Evolutionary conservation across 2,329 filamentous ascomycete genomes (phyloP).

Genomic region (Colletotrichum endophyticum): DNA sequence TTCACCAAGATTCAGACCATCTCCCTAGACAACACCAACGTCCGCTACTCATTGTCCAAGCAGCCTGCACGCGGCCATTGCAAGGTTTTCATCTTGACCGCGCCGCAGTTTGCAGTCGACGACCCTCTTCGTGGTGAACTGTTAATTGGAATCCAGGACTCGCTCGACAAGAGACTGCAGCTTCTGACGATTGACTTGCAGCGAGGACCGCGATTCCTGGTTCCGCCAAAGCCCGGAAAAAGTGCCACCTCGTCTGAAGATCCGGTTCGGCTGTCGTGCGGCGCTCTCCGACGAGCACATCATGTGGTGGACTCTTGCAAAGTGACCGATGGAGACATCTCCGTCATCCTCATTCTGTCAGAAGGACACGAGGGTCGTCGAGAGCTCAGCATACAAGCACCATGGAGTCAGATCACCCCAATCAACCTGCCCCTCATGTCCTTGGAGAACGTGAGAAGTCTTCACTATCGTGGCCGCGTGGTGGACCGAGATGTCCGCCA

Average conservation of each 20-base stretch:
- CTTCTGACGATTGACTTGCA: constrained; percentile 65
- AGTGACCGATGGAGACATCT: constrained; percentile 68
- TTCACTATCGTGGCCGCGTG: constrained; percentile 60
- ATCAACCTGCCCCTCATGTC: constrained; percentile 67
- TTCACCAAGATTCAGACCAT: constrained; percentile 74
- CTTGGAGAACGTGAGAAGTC: constrained; percentile 62
- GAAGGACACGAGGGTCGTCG: constrained; percentile 67
- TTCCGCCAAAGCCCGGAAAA: constrained; percentile 24
- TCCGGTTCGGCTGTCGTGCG: constrained; percentile 48
- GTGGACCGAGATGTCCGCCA: constrained; percentile 57
- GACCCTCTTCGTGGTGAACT: constrained; percentile 59
- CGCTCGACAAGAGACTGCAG: constrained; percentile 69
- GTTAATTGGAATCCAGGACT: constrained; percentile 73
- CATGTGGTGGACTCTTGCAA: constrained; percentile 77
- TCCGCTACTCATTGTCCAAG: constrained; percentile 63
- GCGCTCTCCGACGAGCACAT: constrained; percentile 63
- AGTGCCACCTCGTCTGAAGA: constrained; percentile 28
- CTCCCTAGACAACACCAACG: constrained; percentile 63
- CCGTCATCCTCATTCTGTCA: constrained; percentile 73
- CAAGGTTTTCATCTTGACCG: constrained; percentile 71
- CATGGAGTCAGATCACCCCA: constrained; percentile 74
- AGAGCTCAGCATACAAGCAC: constrained; percentile 75
- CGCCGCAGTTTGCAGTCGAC: constrained; percentile 60
- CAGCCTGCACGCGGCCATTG: constrained; percentile 58
- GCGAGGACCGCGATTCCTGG: constrained; percentile 14